Percentiles rank a stretch among this genome's conserved stretches.
phyloP scores from a whole-genome alignment of 371 early-diverging fungal species.

The Lichtheimia ramosa region DNA sequence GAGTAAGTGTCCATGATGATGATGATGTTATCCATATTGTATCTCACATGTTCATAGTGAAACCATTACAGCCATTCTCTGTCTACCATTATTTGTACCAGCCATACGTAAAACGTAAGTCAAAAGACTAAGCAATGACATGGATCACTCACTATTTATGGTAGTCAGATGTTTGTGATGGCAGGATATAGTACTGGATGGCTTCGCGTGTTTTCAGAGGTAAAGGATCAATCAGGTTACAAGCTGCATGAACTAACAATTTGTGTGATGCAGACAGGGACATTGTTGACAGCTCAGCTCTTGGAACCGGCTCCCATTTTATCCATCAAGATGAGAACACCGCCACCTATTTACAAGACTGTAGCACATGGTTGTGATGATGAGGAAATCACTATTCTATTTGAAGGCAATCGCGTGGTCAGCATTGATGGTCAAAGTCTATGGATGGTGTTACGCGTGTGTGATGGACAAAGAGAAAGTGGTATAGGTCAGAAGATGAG shows the following conservation, averaged over 20 bases:
- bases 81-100: constrained; percentile 59
- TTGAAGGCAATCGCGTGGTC: constrained; percentile 51
- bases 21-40: not conserved
- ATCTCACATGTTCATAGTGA: constrained; percentile 32
- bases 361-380: constrained; percentile 39
- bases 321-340: constrained; percentile 53
- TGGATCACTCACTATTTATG: not conserved
- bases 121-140: not conserved
- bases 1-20: constrained; percentile 17
- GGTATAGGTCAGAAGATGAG: constrained; percentile 23
- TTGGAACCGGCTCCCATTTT: constrained; percentile 52
- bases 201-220: constrained; percentile 64
- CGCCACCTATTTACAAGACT: constrained; percentile 39
- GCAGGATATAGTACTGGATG: constrained; percentile 63
- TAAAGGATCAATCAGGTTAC: constrained; percentile 9
- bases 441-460: constrained; percentile 61
- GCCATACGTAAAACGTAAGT: constrained; percentile 53
- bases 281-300: constrained; percentile 56
- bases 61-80: constrained; percentile 55
- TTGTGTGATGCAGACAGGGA: constrained; percentile 50
- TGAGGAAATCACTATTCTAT: constrained; percentile 61
- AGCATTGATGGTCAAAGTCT: constrained; percentile 64
- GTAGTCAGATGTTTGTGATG: constrained; percentile 58
- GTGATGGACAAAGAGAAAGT: constrained; percentile 43
- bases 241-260: no score